Base-by-base conservation (phyloP, 2,329 filamentous ascomycete genomes). In the Claviceps spartinae region DNA sequence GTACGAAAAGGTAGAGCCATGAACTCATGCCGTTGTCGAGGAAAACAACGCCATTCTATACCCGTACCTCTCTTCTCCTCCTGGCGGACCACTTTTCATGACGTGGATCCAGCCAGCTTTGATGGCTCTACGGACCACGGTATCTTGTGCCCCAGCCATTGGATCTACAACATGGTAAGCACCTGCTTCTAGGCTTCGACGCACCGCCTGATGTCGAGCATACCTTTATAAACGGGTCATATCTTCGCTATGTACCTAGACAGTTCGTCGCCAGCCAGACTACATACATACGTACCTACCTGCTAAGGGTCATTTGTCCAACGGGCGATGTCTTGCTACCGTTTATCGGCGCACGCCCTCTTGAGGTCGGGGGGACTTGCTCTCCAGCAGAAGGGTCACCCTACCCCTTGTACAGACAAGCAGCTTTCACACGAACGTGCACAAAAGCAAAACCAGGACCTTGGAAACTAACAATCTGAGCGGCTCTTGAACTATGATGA, bases 401-500 rank as follows among this genome's bases (percentile, higher is more conserved):
- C 13, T 14, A 42, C 42, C 49, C 49, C 43, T 47, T 47, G 42
- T 30, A 45, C 26, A 7, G 26, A 49, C 26, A 7, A 24, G 48
- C 41, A 42, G 37, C 14, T 47, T 20, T 11, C 13, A 16, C 37
- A 34, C 40, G 26, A 36, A 36, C 48, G 40, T 41, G 40, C 48
- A 37, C 48, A 49, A 41, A 43, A 44, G 48, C 24, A 49, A 22
- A 36, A 14, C 49, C 54, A 55, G 54, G 49, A 56, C 51, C 47
- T 48, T 49, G 53, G 43, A 45, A 30, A 14, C 13, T 41, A 7
- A 37, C 53, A 57, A 57, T 56, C 54, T 56, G 47, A 58, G 54
- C 52, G 53, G 51, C 47, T 47, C 47, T 52, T 47, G 50, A 49
- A 48, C 45, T 51, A 49, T 43, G 34, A 30, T n/a, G 43, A 34